A percentile compares a stretch with the other conserved stretches of the same genome.
phyloP scores from a whole-genome alignment of 75 land plant species.

The Ceratopteris richardii region DNA sequence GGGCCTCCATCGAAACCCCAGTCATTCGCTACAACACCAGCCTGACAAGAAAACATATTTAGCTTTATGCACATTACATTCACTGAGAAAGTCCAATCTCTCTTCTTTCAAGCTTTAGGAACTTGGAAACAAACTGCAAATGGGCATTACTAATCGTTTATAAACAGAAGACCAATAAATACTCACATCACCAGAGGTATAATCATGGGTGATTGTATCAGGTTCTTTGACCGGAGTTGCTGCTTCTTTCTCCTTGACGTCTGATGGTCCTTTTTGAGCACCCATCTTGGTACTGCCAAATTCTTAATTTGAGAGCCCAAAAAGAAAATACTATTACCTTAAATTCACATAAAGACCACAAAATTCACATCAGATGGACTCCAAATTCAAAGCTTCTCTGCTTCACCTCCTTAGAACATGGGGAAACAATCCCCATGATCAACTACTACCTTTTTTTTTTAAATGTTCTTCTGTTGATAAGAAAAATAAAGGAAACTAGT shows the following conservation, averaged over 20 bases:
- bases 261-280: neutral
- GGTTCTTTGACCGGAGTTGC: neutral
- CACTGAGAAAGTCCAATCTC: neutral
- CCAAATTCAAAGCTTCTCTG: too few species aligned
- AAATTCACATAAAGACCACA: too few species aligned
- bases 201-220: neutral
- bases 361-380: too few species aligned
- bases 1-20: neutral
- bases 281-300: constrained; percentile 1
- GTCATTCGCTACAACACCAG: neutral
- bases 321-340: neutral
- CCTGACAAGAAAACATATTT: neutral
- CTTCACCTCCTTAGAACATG: too few species aligned
- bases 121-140: neutral
- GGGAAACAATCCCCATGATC: too few species aligned
- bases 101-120: too few species aligned
- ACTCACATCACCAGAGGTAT: neutral
- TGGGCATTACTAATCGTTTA: too few species aligned
- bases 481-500: too few species aligned
- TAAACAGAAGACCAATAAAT: neutral
- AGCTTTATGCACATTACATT: neutral
- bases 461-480: too few species aligned
- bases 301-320: neutral
- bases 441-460: too few species aligned
- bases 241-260: neutral